Percentiles rank a stretch among this genome's conserved stretches.
Evolutionary conservation across 2,329 filamentous ascomycete genomes (phyloP).

Genomic region (Thyridium curvatum): DNA sequence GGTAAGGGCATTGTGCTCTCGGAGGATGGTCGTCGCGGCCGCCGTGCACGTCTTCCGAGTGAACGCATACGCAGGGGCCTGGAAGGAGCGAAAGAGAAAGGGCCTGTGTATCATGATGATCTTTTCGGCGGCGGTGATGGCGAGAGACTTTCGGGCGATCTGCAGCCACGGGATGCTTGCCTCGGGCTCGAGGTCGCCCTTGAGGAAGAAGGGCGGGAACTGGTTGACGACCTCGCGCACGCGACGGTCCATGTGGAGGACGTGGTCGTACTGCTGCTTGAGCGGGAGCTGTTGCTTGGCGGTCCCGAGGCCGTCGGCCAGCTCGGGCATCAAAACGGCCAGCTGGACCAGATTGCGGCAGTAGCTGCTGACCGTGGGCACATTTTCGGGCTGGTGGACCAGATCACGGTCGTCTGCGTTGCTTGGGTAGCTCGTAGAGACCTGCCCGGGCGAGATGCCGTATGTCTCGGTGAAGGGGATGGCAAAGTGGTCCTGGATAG

Average conservation of each 20-base stretch:
- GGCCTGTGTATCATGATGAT: conserved; percentile 31
- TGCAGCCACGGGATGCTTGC: conserved; percentile 21
- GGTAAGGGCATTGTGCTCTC: conserved; percentile 13
- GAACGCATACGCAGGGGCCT: conserved; percentile 17
- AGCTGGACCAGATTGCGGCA: conserved; percentile 18
- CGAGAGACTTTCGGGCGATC: conserved; percentile 25
- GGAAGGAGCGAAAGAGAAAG: conserved; percentile 23
- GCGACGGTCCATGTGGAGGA: conserved; percentile 21
- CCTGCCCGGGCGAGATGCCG: conserved; percentile 24
- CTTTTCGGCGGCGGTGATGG: conserved; percentile 30
- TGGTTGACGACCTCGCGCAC: conserved; percentile 22
- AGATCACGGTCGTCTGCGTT: conserved; percentile 24
- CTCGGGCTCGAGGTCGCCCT: conserved; percentile 12
- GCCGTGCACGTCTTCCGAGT: conserved; percentile 25
- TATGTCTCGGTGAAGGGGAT: conserved; percentile 29
- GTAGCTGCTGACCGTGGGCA: conserved; percentile 15
- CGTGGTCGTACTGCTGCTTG: conserved; percentile 22
- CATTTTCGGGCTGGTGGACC: conserved; percentile 1
- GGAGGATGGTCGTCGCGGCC: conserved; percentile 26
- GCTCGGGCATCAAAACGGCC: conserved; percentile 21
- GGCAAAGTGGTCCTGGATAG: conserved; percentile 28
- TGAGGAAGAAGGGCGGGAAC: conserved; percentile 23
- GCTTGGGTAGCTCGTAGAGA: conserved; percentile 19
- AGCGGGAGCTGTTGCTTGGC: conserved; percentile 18
- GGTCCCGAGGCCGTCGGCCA: conserved; percentile 22